Base-by-base conservation (phyloP, 2,329 filamentous ascomycete species). In the Alternaria infectoria region DNA sequence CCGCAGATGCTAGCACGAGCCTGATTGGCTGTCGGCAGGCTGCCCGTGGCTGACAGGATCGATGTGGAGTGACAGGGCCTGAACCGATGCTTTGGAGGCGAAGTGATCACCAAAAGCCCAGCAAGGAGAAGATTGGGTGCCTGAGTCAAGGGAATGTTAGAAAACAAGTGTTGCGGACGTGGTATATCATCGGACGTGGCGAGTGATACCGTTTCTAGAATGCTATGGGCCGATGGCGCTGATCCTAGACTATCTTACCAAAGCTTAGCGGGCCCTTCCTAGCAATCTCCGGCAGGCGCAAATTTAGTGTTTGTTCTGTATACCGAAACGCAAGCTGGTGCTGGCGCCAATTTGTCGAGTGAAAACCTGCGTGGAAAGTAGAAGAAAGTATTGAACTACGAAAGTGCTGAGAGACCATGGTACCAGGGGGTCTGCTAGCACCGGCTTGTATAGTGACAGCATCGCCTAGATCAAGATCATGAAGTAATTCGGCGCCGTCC, bases 181-280 rank as follows among this genome's bases (percentile, higher is more conserved):
- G 67, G 67, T 62, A 70, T 69, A 71, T 68, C 68, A 59, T 68
- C 62, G 60, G 46, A 72, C 67, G 77, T 79, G 77, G 77, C 76
- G 74, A 79, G 74, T 77, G 68, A 69, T 62, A 57, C 65, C 60
- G 71, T 73, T 74, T 77, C 75, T 78, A 77, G 76, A 76, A 69
- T 74, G 59, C 63, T 56, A 73, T 76, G 69, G 76, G 70, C 76
- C 74, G 69, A 68, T 64, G 66, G 68, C 69, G 76, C 72, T 76
- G 71, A 75, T 72, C 70, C 68, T 72, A 36, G 71, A 67, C 62
- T 61, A 67, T 64, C 64, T 69, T 59, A 72, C 67, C 64, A 58
- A 71, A 74, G 73, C 70, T 74, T 76, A 76, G 74, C 66, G 74
- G 74, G 68, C 64, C 64, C 69, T 67, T 58, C 64, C 56, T 51